These are phyloP conservation scores for Hydnomerulius pinastri DNA, from an alignment of 768 basidiomycete species.

Conservation along the genomic window DNA sequence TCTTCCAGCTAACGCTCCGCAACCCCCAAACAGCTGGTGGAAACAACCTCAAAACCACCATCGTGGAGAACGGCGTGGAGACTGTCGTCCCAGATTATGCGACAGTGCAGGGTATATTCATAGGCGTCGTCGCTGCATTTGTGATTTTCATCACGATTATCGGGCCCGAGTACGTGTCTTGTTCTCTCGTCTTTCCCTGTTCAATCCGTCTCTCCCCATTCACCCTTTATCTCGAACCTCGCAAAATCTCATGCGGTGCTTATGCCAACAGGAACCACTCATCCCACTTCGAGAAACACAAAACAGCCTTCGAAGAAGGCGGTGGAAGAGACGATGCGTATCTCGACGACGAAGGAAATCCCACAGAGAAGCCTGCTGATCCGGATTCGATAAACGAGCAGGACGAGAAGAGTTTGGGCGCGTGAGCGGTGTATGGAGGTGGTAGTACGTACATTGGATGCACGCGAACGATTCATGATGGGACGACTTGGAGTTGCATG, in stretches of 20 bases:
- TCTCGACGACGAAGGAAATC: conserved; percentile 25
- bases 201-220: neutral
- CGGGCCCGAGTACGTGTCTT: conserved; percentile 67
- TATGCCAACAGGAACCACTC: conserved; percentile 60
- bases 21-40: conserved; percentile 56
- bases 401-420: conserved; percentile 3
- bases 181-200: neutral
- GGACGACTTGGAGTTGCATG: too few species aligned
- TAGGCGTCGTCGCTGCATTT: conserved; percentile 79
- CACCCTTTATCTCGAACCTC: neutral
- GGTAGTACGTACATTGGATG: too few species aligned
- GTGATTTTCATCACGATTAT: conserved; percentile 74
- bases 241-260: neutral
- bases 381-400: conserved; percentile 15
- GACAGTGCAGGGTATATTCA: conserved; percentile 82
- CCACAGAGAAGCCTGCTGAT: neutral
- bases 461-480: too few species aligned
- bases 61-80: conserved; percentile 41
- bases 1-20: neutral
- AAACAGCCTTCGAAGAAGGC: conserved; percentile 78
- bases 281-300: conserved; percentile 82
- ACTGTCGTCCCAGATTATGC: conserved; percentile 65
- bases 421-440: conserved; percentile 7
- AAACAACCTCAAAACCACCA: conserved; percentile 51
- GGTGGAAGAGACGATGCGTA: conserved; percentile 52